Conservation (phyloP, 2,329 filamentous ascomycete species). For the Cladosporium velox region DNA sequence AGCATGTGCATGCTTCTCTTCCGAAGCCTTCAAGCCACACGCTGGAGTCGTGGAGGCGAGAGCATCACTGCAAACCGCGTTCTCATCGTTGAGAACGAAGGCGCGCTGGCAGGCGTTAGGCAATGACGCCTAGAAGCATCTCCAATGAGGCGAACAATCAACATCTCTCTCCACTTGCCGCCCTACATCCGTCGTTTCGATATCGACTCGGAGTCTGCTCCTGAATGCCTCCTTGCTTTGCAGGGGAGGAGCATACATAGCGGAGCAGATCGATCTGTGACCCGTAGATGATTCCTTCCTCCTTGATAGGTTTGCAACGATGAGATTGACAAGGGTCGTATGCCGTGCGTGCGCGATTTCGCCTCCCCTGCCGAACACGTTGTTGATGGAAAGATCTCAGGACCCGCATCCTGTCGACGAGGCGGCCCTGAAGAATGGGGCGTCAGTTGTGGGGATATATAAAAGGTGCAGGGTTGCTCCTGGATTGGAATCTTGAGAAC, state of each 20-base stretch:
- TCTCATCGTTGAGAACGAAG: background rate
- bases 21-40: background rate
- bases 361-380: background rate
- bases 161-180: background rate
- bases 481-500: background rate
- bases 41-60: background rate
- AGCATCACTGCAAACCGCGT: background rate
- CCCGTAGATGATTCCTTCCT: background rate
- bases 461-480: background rate
- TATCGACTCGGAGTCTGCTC: constrained; percentile 1
- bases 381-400: background rate
- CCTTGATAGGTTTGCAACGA: background rate
- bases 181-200: background rate
- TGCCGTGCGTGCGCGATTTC: background rate
- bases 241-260: background rate
- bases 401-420: background rate
- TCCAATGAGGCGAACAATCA: background rate
- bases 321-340: background rate
- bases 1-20: background rate
- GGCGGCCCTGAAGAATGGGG: background rate
- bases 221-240: background rate
- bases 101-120: background rate
- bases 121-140: background rate
- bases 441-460: background rate
- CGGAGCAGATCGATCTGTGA: background rate